phyloP scores from a whole-genome alignment of 371 early-diverging fungal species.

The Phascolomyces articulosus region DNA sequence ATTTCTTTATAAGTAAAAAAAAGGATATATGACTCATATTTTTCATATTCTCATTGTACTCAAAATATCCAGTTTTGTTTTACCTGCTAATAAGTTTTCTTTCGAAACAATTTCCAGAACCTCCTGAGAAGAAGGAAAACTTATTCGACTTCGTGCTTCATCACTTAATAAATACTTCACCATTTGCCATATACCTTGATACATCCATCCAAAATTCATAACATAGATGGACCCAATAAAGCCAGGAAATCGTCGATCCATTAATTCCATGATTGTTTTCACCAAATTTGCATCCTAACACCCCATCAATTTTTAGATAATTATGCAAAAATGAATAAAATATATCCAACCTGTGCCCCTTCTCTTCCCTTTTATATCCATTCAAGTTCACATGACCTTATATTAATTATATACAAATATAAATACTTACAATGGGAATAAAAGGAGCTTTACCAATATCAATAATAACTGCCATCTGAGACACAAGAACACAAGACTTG shows the following conservation, averaged over 20 bases:
- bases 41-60: no score
- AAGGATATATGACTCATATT: background rate
- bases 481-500: slow-evolving; percentile 25
- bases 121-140: slow-evolving; percentile 33
- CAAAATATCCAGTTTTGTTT: no score
- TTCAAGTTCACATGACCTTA: no score
- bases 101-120: slow-evolving; percentile 24
- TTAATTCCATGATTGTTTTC: slow-evolving; percentile 25
- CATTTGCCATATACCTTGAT: slow-evolving; percentile 51
- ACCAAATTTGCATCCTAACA: slow-evolving; percentile 40
- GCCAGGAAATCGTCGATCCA: slow-evolving; percentile 36
- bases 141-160: slow-evolving; percentile 35
- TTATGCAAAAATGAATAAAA: no score
- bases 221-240: slow-evolving; percentile 39
- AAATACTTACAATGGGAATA: slow-evolving; percentile 35
- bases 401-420: no score
- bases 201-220: slow-evolving; percentile 52
- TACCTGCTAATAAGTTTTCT: slow-evolving; percentile 35
- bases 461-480: slow-evolving; percentile 39
- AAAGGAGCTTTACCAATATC: slow-evolving; percentile 46
- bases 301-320: no score
- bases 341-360: no score
- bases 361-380: no score
- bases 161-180: slow-evolving; percentile 40
- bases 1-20: background rate